Conservation (phyloP, 2,329 filamentous ascomycete genomes). For the Aureobasidium musti region DNA sequence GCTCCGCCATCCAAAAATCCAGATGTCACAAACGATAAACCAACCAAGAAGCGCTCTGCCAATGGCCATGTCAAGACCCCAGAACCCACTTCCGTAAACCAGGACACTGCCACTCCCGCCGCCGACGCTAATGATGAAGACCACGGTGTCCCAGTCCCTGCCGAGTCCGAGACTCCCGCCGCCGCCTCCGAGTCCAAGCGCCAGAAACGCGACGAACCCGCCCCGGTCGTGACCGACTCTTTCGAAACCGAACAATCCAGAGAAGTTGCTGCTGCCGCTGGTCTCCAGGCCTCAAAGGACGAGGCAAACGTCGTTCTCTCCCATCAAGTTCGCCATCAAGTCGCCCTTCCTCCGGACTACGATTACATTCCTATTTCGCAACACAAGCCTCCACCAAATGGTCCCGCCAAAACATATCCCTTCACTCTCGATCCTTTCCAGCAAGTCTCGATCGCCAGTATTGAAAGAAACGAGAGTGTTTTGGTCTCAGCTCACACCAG, state of each 20-base stretch:
- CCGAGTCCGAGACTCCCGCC: slow-evolving; percentile 35
- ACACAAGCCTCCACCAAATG: slow-evolving; percentile 81
- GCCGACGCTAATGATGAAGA: slow-evolving; percentile 15
- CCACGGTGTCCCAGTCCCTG: background rate
- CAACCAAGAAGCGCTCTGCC: slow-evolving; percentile 81
- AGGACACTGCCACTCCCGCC: background rate
- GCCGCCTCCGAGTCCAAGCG: slow-evolving; percentile 62
- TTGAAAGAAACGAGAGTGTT: slow-evolving; percentile 94
- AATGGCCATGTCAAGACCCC: slow-evolving; percentile 72
- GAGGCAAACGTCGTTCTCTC: slow-evolving; percentile 75
- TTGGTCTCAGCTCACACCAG: slow-evolving; percentile 96
- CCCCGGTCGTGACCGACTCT: slow-evolving; percentile 84
- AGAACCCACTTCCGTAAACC: slow-evolving; percentile 27
- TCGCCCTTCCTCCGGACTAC: slow-evolving; percentile 90
- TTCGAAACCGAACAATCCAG: slow-evolving; percentile 95
- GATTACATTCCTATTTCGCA: slow-evolving; percentile 83
- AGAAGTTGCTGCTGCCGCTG: slow-evolving; percentile 79
- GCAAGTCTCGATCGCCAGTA: slow-evolving; percentile 89
- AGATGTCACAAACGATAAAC: slow-evolving; percentile 42
- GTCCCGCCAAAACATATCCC: slow-evolving; percentile 76
- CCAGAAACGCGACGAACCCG: slow-evolving; percentile 65
- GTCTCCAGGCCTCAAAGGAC: slow-evolving; percentile 64
- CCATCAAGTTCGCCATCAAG: slow-evolving; percentile 98
- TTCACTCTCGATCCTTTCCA: slow-evolving; percentile 98
- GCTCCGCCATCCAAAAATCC: slow-evolving; percentile 34